These are phyloP conservation scores for Aspergillus tanneri DNA, from an alignment of 2,329 filamentous ascomycete species.

Conservation along the genomic window DNA sequence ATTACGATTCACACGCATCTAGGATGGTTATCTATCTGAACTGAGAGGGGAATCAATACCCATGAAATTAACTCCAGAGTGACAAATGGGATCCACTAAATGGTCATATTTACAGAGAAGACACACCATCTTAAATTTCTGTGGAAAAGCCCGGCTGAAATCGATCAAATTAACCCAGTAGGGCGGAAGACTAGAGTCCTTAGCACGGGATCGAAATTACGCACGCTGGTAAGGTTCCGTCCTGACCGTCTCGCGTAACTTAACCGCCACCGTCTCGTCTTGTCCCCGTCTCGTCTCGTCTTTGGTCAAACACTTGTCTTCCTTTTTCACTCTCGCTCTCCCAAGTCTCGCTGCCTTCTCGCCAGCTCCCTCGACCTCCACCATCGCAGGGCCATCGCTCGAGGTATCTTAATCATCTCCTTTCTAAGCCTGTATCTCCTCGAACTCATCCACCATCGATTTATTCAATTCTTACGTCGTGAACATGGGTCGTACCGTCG, in stretches of 20 bases:
- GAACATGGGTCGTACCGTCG: constrained; percentile 52
- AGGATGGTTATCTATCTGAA: no score
- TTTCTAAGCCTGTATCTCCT: constrained; percentile 11
- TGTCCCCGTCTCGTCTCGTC: constrained; percentile 24
- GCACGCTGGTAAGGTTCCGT: constrained; percentile 20
- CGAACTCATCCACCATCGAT: constrained; percentile 23
- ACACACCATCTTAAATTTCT: no score
- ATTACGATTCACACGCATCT: background rate
- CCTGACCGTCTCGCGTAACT: constrained; percentile 29
- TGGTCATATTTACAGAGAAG: no score
- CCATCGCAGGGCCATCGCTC: constrained; percentile 8
- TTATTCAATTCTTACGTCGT: constrained; percentile 26
- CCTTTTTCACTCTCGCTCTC: constrained; percentile 18
- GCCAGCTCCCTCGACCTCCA: constrained; percentile 15
- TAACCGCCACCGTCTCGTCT: constrained; percentile 28
- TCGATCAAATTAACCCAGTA: no score
- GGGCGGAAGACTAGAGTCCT: no score
- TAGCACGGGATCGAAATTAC: constrained; percentile 22
- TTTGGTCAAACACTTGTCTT: constrained; percentile 15
- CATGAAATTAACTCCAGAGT: no score
- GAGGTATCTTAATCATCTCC: constrained; percentile 12
- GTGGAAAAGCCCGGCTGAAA: no score
- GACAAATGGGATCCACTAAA: no score
- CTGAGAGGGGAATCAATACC: no score
- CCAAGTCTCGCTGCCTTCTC: constrained; percentile 18